Base-by-base conservation (phyloP, 2,329 filamentous ascomycete genomes). In the Drechslerella dactyloides region DNA sequence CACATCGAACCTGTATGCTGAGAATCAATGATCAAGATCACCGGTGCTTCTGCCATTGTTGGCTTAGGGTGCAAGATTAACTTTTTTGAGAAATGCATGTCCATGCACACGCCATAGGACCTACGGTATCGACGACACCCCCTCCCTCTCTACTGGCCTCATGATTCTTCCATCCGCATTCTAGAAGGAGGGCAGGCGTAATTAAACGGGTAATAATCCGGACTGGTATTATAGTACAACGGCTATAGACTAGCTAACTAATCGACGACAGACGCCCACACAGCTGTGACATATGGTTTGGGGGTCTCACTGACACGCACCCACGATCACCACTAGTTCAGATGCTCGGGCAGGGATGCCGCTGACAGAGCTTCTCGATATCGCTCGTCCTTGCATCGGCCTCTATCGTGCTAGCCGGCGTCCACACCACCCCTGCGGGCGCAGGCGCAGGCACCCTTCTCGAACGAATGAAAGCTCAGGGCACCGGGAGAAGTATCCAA, bases 381-480 rank as follows among this genome's bases (percentile, higher is more conserved):
- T 70, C 66, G 58, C 66, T 70, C 59, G 58, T 70, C 50, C 35
- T 42, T 48, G 44, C 44, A 19, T 48, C 44, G 21, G 44, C 44
- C 44, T 70, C 44, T 70, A 59, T 70, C 59, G 55, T 11, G 40
- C 66, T 46, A 53, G 50, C 35, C 66, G 58, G 53, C 62, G 66
- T 17, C 2, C 6, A 21, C 19, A 53, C 5, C 50, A 19, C 30
- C 24, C 27, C 8, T 33, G 27, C 8, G 27, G 4, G 27, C 27
- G 27, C 27, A 33, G 27, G 50, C 23, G n/a, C 23, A 2, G 23
- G 50, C 50, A 35, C 52, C 44, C 59, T 72, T 72, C 68, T 72
- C 56, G 68, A 72, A 65, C 68, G 68, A 72, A 72, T 65, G 60
- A 72, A 65, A 33, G 27, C 27, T 57, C 61, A 70, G 53, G 55